Evolutionary conservation across 2,329 filamentous ascomycete species (phyloP).

Genomic region (Aureobasidium sp.): DNA sequence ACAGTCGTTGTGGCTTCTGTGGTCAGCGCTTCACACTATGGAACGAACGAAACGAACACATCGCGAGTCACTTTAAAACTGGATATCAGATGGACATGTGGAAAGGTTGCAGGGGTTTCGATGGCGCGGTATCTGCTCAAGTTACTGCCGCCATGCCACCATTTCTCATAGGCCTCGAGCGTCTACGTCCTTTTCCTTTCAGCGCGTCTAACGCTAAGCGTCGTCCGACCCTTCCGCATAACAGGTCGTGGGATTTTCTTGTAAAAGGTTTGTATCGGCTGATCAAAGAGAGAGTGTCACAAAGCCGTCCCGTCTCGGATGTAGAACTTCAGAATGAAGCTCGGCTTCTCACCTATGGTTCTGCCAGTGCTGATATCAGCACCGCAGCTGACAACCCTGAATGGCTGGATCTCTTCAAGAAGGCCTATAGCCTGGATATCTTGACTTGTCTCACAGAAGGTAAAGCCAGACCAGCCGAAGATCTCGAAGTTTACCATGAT

Average conservation of each 20-base stretch:
- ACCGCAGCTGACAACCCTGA: slow-evolving; percentile 37
- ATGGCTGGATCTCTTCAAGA: slow-evolving; percentile 44
- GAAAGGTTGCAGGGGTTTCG: slow-evolving; percentile 49
- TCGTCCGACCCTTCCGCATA: not conserved
- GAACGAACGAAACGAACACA: slow-evolving; percentile 46
- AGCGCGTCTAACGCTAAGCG: slow-evolving; percentile 27
- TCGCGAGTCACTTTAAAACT: slow-evolving; percentile 49
- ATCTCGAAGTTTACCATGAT: slow-evolving; percentile 30
- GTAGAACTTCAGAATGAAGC: not conserved
- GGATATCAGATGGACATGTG: slow-evolving; percentile 48
- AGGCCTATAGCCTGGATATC: slow-evolving; percentile 38
- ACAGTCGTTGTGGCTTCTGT: slow-evolving; percentile 50
- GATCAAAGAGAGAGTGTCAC: not conserved
- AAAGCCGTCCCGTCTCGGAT: not conserved
- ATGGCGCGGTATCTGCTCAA: slow-evolving; percentile 39
- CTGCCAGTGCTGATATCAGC: slow-evolving; percentile 42
- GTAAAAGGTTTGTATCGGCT: not conserved
- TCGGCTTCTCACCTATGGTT: slow-evolving; percentile 30
- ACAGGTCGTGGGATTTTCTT: not conserved
- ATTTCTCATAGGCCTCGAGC: slow-evolving; percentile 44
- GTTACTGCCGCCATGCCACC: slow-evolving; percentile 47
- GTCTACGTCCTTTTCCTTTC: slow-evolving; percentile 40
- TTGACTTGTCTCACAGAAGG: slow-evolving; percentile 27
- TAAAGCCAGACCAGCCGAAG: slow-evolving; percentile 25
- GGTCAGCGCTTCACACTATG: slow-evolving; percentile 41